Base-by-base conservation (phyloP, 2,329 filamentous ascomycete species). In the Ophiosphaerella narmari region DNA sequence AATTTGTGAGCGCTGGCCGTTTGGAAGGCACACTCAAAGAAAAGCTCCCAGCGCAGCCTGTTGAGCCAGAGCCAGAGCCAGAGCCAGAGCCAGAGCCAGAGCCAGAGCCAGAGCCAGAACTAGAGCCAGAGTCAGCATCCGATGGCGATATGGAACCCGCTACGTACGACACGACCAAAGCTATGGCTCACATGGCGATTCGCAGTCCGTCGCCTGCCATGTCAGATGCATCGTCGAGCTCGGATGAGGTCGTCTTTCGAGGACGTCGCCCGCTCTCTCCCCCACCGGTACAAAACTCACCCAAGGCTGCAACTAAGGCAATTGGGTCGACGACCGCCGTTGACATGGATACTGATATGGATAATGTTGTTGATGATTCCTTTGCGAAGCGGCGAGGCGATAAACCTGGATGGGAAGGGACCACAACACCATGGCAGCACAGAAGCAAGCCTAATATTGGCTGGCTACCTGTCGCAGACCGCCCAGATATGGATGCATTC, bases 221-320 rank as follows among this genome's bases (percentile, higher is more conserved):
- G 4, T 72, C 68, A 4, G 50, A 59, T n/a, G 43, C 54, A 1
- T 63, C 57, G 12, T 64, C 59, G 8, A 62, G 53, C 24, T 52
- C 86, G 62, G 88, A 89, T 40, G 90, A 96, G 57, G 77, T 90
- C 5, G 54, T 74, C 14, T 74, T 74, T 54, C 58, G 55, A 51
- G 72, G 72, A 7, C 67, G 72, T 39, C 50, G 49, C 12, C 52
- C 54, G 13, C 51, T 47, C 14, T 43, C 52, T 13, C 43, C 43
- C 34, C 34, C 34, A 12, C 34, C 34, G 1, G 34, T 18, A 14
- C 24, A 13, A 14, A 14, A 12, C 23, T 13, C 39, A n/a, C 9
- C 14, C 16, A 7, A 14, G 13, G 12, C 21, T 13, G 18, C 18
- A 21, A 31, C 39, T 41, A 29, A n/a, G 31, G 13, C 26, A 29